Evolutionary conservation across 108 stramenopile genomes (phyloP), one percentile per base, ranked within the genome.

Genomic region (Schizochytrium sp.): DNA sequence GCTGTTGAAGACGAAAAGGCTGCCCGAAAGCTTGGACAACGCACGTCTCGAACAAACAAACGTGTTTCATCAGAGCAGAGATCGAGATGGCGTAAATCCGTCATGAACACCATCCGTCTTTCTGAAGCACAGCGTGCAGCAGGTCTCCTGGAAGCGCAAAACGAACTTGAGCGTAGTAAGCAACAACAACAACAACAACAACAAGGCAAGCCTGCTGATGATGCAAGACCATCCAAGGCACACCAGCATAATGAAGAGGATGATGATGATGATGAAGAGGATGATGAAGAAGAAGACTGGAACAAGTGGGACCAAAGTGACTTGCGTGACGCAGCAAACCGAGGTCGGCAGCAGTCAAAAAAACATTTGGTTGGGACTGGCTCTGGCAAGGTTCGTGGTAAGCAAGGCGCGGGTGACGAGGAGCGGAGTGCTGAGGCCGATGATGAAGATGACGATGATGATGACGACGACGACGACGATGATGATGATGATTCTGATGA

Each of bases 71-170:
- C 47, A n/a, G 53, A 83, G 76, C 76, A 55, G 76, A 47, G 76
- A 5, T 55, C 76, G 47, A n/a, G 47, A 5, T 83, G 76, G 76
- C 76, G 76, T 53, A 83, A 83, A 53, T 83, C 76, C 0, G 76
- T 83, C 10, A 83, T 83, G 76, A 83, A 83, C 76, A 83, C 76
- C 12, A 83, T 83, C n/a, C 76, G 76, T 7, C 76, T 83, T 38
- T 83, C 76, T 0, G 76, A 83, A 28, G 76, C 47, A 0, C 76
- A 83, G 47, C 47, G 76, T 38, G 76, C 76, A 56, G 76, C 19
- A 40, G 76, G 76, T 47, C 47, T 83, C 50, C 44, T 69, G 64
- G n/a, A 83, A 53, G 76, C 76, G 17, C 76, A 83, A 55, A 83
- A 83, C 50, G 76, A 83, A 53, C 38, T 83, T 2, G 76, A 83